Conservation (phyloP, 768 basidiomycete genomes). For the Suillus alpinus region DNA sequence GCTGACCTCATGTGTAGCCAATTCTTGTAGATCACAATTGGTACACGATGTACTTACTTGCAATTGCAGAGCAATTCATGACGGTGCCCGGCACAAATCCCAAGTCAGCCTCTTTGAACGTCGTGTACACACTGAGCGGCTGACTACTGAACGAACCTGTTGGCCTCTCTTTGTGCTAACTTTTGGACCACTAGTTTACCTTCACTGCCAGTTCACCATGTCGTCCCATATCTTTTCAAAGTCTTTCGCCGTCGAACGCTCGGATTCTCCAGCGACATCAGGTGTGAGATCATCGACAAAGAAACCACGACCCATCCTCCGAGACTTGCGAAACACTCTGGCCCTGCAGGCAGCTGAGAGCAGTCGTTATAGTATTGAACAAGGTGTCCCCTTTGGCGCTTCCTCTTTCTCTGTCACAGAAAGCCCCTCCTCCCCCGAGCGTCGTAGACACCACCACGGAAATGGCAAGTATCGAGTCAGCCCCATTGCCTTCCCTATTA, state of each 20-base stretch:
- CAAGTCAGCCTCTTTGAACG: neutral
- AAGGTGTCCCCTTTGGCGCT: neutral
- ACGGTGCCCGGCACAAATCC: neutral
- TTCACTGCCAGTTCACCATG: neutral
- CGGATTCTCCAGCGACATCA: neutral
- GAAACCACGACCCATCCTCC: constrained; percentile 15
- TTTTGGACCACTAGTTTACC: neutral
- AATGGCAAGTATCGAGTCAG: neutral
- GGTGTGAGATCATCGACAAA: neutral
- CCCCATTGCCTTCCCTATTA: neutral
- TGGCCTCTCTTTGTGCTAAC: neutral
- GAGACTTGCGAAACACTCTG: constrained; percentile 15
- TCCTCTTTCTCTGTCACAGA: neutral
- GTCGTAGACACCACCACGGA: neutral
- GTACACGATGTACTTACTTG: neutral
- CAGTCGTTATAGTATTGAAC: constrained; percentile 15
- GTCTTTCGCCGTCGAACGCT: neutral
- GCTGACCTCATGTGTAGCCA: neutral
- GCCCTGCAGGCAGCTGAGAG: constrained; percentile 8
- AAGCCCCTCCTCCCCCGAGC: neutral
- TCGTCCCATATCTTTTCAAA: neutral
- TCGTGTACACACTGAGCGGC: neutral
- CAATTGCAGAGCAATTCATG: neutral
- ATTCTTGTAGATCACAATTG: neutral
- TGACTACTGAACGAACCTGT: neutral